Base-by-base conservation (phyloP, 2,329 filamentous ascomycete genomes). In the Pseudocercospora fuligena region DNA sequence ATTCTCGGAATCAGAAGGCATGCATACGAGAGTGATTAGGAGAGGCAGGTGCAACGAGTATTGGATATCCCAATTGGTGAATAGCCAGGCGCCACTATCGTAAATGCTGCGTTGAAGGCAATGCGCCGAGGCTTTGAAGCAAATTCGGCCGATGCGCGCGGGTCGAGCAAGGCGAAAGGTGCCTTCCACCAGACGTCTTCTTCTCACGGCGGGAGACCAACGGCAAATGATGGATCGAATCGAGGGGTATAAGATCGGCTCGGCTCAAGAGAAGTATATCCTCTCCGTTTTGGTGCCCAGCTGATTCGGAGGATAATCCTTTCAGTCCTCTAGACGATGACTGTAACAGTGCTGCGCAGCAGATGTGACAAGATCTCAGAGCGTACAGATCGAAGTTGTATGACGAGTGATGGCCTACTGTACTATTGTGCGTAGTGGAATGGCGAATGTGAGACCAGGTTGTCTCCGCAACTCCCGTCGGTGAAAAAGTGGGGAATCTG, bases 101-200 rank as follows among this genome's bases (percentile, higher is more conserved):
- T 31, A 33, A 19, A 43, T 8, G 40, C 40, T 43, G n/a, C 40
- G 40, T 43, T 16, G 16, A 43, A 43, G 51, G 7, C 25, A 31
- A n/a, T 43, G 8, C 56, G 56, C 56, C 56, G 56, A 36, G 56
- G 56, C 31, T 40, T 57, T 29, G 47, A 51, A 51, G n/a, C 51
- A 33, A n/a, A n/a, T 29, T 56, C 51, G 51, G 23, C 51, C 25
- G 51, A 56, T 27, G 51, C 27, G 51, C 27, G 51, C 51, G 51
- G 51, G 51, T 56, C 27, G 27, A 31, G 16, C 21, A 33, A 11
- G 51, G 51, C 51, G 23, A 56, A 27, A 56, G 25, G 27, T 12
- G 23, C 27, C 51, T 56, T n/a, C 23, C 51, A 56, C 19, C 25
- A 54, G 16, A 56, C 16, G 40, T n/a, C 40, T n/a, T 56, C 51